Evolutionary conservation across 208 protist genomes (phyloP), one percentile per base, ranked within the genome.

Genomic region (Trypanosoma lewisi): DNA sequence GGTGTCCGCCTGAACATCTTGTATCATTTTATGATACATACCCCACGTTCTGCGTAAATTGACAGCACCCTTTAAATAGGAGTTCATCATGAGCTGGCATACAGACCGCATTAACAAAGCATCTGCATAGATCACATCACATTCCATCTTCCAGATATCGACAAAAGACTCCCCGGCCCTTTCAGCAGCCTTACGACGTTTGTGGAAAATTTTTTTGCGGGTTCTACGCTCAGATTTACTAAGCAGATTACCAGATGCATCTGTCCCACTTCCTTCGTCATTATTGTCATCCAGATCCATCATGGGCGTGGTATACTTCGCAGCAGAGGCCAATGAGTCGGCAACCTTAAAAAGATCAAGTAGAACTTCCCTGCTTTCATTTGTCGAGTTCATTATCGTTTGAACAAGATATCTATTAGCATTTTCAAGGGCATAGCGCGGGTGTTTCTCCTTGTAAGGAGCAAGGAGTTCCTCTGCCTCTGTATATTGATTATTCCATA

Each of bases 1-100:
- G n/a, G 37, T 80, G 62, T 96, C 87, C 56, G 85, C 81, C 64
- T 93, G 80, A 17, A 94, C 75, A 31, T 75, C 47, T 44, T 82
- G 70, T 47, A 91, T 82, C 30, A 93, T 70, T 23, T 74, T 70
- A 47, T 90, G 59, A 66, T 93, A 96, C 67, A 83, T 80, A 33
- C 90, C 90, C 87, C 90, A 96, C 44, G 90, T 76, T 70, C 86
- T 90, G 59, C 90, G 87, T 39, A 96, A 73, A 67, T 96, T 96
- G 59, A 96, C 82, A 48, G 77, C 90, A 44, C 90, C 90, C 66
- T 91, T 91, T 27, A 96, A 67, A 63, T 93, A 96, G 16, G 83
- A 88, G 70, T 96, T 96, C 87, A 91, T 92, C 87, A 93, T 91
- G 27, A 96, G 75, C 78, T 96, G 90, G 19, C 60, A 54, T 53